These are phyloP conservation scores for Pueraria montana DNA, from an alignment of 306 rosid genomes.

Conservation along the genomic window DNA sequence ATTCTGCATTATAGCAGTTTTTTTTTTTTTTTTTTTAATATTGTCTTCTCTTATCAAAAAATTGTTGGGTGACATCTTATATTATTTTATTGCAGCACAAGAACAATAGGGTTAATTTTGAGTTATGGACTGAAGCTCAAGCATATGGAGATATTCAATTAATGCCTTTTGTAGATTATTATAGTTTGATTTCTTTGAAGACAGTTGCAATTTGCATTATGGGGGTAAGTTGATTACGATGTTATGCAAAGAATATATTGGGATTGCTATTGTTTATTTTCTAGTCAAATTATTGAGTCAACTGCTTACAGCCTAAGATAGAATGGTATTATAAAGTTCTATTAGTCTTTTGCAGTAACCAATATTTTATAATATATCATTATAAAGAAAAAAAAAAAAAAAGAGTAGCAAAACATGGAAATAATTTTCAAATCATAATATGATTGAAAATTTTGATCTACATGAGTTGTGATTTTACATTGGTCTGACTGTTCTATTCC, in stretches of 20 bases:
- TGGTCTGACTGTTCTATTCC: too few species aligned
- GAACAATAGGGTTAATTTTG: slow-evolving; percentile 75
- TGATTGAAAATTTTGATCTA: neutral
- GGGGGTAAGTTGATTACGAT: slow-evolving; percentile 68
- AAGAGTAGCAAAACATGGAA: neutral
- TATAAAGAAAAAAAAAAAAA: neutral
- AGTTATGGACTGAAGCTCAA: slow-evolving; percentile 92
- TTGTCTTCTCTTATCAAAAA: slow-evolving; percentile 17
- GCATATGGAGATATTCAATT: slow-evolving; percentile 90
- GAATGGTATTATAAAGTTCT: slow-evolving; percentile 3
- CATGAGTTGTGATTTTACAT: neutral
- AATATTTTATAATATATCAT: slow-evolving; percentile 6
- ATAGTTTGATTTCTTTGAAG: slow-evolving; percentile 86
- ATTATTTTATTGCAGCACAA: slow-evolving; percentile 75
- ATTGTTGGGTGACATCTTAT: slow-evolving; percentile 34
- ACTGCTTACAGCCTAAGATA: slow-evolving; percentile 10
- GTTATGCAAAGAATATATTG: slow-evolving; percentile 31
- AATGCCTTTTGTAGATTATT: slow-evolving; percentile 96
- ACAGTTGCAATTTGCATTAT: slow-evolving; percentile 89
- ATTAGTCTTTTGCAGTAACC: slow-evolving; percentile 2
- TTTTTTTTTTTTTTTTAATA: neutral
- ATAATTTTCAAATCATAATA: neutral
- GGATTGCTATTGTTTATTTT: slow-evolving; percentile 32
- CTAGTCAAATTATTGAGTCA: slow-evolving; percentile 18
- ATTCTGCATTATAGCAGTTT: slow-evolving; percentile 28